Evolutionary conservation across 2,329 filamentous ascomycete species (phyloP).

Genomic region (Phoma sp.): DNA sequence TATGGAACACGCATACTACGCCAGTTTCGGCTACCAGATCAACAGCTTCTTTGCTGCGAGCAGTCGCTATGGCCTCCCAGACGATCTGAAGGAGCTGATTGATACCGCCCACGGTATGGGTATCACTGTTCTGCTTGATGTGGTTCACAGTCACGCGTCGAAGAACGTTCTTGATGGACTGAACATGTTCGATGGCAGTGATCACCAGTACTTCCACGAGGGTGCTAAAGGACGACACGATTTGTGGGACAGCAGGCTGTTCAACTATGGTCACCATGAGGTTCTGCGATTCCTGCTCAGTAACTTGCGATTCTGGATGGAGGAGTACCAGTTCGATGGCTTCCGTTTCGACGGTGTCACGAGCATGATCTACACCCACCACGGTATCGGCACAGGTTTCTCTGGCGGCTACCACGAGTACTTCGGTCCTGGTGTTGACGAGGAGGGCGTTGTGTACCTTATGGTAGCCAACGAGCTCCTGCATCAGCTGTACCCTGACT

Average conservation of each 20-base stretch:
- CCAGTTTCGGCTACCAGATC: constrained; percentile 97
- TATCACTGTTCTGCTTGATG: constrained; percentile 88
- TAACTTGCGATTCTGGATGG: constrained; percentile 99
- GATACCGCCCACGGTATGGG: constrained; percentile 93
- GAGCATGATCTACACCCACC: constrained; percentile 95
- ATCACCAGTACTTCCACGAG: constrained; percentile 94
- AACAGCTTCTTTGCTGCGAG: constrained; percentile 99
- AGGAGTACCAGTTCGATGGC: constrained; percentile 94
- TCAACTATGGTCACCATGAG: constrained; percentile 96
- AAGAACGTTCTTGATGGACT: constrained; percentile 96
- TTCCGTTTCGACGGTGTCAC: constrained; percentile 99
- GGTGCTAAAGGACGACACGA: constrained; percentile 87
- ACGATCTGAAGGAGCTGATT: constrained; percentile 95
- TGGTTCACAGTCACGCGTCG: constrained; percentile 96
- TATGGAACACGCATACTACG: constrained; percentile 99
- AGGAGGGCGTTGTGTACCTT: constrained; percentile 92
- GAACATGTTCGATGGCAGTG: constrained; percentile 94
- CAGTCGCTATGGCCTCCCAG: constrained; percentile 90
- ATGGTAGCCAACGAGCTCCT: constrained; percentile 98
- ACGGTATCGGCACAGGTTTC: constrained; percentile 97
- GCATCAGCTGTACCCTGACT: constrained; percentile 84
- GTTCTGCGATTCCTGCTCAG: constrained; percentile 95
- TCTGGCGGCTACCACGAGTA: constrained; percentile 99
- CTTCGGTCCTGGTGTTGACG: constrained; percentile 86
- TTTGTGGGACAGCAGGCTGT: constrained; percentile 93